Conservation (phyloP, 805 yeast genomes). For the Barnettozyma californica region DNA sequence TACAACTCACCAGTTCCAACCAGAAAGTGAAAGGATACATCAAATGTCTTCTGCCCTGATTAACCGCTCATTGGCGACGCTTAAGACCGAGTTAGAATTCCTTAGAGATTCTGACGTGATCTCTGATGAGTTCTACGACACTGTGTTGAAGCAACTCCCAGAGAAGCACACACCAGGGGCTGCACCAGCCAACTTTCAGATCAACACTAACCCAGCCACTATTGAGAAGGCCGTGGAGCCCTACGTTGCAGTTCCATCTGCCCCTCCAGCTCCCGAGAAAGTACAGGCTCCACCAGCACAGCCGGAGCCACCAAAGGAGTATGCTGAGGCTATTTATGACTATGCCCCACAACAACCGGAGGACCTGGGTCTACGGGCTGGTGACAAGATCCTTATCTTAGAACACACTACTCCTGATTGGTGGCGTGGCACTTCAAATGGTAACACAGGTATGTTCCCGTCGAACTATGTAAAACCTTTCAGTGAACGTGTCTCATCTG, state of each 20-base stretch:
- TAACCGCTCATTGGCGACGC: conserved; percentile 72
- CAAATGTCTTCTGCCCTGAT: conserved; percentile 51
- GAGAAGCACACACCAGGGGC: conserved; percentile 46
- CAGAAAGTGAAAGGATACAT: neutral
- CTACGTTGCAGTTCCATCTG: neutral
- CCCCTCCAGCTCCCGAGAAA: neutral
- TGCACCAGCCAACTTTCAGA: conserved; percentile 38
- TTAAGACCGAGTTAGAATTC: conserved; percentile 78
- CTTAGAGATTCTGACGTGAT: conserved; percentile 71
- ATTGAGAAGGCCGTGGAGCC: neutral
- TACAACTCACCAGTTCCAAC: neutral
- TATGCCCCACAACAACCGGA: conserved; percentile 70
- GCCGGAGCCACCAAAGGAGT: conserved; percentile 27
- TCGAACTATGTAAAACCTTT: conserved; percentile 64
- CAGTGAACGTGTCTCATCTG: conserved; percentile 7
- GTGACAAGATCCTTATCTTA: conserved; percentile 62
- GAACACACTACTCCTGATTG: conserved; percentile 81
- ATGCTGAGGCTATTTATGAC: conserved; percentile 67
- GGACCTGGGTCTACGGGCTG: conserved; percentile 60
- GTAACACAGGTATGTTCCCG: conserved; percentile 79
- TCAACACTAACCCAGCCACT: conserved; percentile 6
- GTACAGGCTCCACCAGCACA: conserved; percentile 16
- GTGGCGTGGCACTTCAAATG: conserved; percentile 76
- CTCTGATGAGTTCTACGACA: conserved; percentile 46
- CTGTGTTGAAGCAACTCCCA: conserved; percentile 51